These are phyloP conservation scores for Metschnikowia proteae DNA, from an alignment of 805 yeast genomes.

Conservation along the genomic window DNA sequence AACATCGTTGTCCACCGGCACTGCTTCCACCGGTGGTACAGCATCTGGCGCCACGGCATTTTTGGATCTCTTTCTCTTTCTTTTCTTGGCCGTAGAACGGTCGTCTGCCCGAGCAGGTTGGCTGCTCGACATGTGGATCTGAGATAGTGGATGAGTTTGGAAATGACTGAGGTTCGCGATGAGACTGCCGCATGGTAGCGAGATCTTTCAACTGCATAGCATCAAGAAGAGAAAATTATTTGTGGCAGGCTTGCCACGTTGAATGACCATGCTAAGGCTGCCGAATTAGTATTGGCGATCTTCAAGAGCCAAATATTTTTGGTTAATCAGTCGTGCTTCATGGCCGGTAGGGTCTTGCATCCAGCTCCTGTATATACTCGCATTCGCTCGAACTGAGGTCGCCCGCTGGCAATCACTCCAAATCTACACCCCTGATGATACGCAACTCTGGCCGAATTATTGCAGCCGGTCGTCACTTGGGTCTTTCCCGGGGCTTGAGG, in stretches of 20 bases:
- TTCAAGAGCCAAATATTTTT: neutral
- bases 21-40: neutral
- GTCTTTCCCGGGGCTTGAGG: neutral
- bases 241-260: too few species aligned
- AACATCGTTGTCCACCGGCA: slow-evolving; percentile 10
- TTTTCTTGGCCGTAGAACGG: slow-evolving; percentile 10
- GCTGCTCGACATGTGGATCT: slow-evolving; percentile 8
- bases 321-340: neutral
- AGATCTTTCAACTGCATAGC: neutral
- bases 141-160: neutral
- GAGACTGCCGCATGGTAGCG: neutral
- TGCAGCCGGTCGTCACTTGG: neutral
- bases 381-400: neutral
- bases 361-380: neutral
- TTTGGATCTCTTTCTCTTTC: slow-evolving; percentile 23
- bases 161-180: slow-evolving; percentile 2
- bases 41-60: slow-evolving; percentile 8
- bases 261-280: too few species aligned
- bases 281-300: too few species aligned
- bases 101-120: slow-evolving; percentile 7
- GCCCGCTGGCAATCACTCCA: neutral
- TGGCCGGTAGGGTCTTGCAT: neutral
- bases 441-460: neutral
- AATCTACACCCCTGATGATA: neutral
- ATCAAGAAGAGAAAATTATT: neutral